phyloP scores from a whole-genome alignment of 2,329 filamentous ascomycete genomes.

The Penicillium sp. region DNA sequence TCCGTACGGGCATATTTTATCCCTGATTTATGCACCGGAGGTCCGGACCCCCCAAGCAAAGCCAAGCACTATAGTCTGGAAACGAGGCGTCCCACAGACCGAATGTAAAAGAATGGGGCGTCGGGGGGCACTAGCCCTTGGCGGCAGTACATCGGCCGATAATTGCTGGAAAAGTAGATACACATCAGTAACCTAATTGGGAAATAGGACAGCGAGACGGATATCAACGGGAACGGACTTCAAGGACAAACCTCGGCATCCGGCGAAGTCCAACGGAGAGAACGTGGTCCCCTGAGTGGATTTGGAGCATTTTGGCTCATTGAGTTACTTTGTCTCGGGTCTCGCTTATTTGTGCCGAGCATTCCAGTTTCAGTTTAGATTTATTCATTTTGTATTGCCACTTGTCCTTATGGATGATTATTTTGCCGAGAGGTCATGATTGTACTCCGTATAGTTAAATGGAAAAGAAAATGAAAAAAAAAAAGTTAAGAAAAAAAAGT shows the following conservation, averaged over 20 bases:
- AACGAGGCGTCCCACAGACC: constrained; percentile 18
- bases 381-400: background rate
- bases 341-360: constrained; percentile 5
- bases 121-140: background rate
- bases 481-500: background rate
- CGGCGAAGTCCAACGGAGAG: background rate
- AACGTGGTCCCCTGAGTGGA: constrained; percentile 1
- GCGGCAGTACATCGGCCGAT: background rate
- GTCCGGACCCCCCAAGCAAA: constrained; percentile 22
- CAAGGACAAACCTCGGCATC: background rate
- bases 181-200: constrained; percentile 1
- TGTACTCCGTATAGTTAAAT: background rate
- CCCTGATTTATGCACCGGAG: constrained; percentile 13
- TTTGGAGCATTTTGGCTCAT: background rate
- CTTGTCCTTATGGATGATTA: background rate
- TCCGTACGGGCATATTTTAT: background rate
- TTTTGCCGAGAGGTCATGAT: background rate
- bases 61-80: constrained; percentile 27
- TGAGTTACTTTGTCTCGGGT: background rate
- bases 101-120: constrained; percentile 18
- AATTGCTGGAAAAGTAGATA: background rate
- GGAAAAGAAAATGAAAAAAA: no score
- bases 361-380: constrained; percentile 1
- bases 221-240: background rate
- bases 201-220: background rate